phyloP scores from a whole-genome alignment of 257 asterid species.

The Solanum clarkiae region DNA sequence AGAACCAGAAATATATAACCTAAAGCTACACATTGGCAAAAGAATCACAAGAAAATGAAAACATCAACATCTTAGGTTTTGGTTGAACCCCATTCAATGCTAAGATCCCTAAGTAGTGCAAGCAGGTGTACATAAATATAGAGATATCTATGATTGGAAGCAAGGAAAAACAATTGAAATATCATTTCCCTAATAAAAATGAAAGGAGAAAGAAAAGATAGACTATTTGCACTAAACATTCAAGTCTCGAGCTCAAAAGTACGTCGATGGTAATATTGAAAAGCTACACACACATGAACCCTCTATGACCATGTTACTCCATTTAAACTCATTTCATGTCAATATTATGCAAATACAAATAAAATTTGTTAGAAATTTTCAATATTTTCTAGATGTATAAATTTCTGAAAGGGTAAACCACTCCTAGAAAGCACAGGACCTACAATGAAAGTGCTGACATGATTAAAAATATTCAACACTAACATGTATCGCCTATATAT shows the following conservation, averaged over 20 bases:
- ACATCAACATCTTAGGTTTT: background rate
- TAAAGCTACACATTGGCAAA: background rate
- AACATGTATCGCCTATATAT: background rate
- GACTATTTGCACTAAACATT: background rate
- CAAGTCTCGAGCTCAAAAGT: background rate
- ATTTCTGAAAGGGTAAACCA: background rate
- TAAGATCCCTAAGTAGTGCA: background rate
- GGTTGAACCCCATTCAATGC: background rate
- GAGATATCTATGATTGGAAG: background rate
- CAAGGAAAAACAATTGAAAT: background rate
- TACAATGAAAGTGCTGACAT: background rate
- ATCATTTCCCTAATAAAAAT: background rate
- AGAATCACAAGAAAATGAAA: background rate
- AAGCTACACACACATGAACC: background rate
- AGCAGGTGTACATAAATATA: background rate
- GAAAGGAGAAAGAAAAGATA: background rate
- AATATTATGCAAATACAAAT: background rate
- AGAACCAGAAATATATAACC: background rate
- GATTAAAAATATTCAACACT: background rate
- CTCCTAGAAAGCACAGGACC: background rate
- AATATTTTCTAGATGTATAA: background rate
- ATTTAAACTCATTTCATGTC: background rate
- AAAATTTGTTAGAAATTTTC: background rate
- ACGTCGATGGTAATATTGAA: background rate
- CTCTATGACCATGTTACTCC: background rate